Evolutionary conservation across 495 filamentous ascomycete genomes (phyloP).

Genomic region (Daldinia decipiens): DNA sequence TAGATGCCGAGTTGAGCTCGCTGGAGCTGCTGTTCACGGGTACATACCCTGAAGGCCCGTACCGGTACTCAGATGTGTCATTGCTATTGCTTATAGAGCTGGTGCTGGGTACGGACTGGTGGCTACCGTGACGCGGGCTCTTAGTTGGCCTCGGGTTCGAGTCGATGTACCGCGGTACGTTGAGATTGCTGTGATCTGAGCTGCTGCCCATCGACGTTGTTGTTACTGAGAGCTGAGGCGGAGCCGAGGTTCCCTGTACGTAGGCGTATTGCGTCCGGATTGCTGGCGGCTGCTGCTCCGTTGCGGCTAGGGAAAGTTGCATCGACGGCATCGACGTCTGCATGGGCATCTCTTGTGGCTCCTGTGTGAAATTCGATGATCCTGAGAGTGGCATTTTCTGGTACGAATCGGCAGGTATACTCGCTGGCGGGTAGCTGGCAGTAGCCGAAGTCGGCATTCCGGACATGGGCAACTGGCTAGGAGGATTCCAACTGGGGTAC

Average conservation of each 20-base stretch:
- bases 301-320: conserved; percentile 56
- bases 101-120: conserved; percentile 55
- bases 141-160: conserved; percentile 65
- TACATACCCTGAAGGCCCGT: conserved; percentile 53
- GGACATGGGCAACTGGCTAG: conserved; percentile 51
- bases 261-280: conserved; percentile 62
- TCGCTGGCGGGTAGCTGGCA: conserved; percentile 55
- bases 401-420: conserved; percentile 58
- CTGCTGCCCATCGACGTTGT: conserved; percentile 49
- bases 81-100: conserved; percentile 57
- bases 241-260: conserved; percentile 54
- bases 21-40: conserved; percentile 41
- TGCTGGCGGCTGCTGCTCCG: conserved; percentile 53
- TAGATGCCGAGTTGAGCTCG: conserved; percentile 51
- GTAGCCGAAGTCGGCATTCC: conserved; percentile 54
- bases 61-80: conserved; percentile 60
- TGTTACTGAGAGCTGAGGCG: conserved; percentile 57
- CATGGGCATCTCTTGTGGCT: conserved; percentile 60
- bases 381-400: conserved; percentile 59
- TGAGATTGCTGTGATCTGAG: conserved; percentile 52
- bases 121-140: conserved; percentile 62
- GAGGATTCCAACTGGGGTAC: conserved; percentile 56
- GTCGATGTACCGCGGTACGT: conserved; percentile 61
- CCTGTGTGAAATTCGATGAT: conserved; percentile 55
- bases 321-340: conserved; percentile 63